Conservation (phyloP, 2,329 filamentous ascomycete species). For the Trichoderma afroharzianum region DNA sequence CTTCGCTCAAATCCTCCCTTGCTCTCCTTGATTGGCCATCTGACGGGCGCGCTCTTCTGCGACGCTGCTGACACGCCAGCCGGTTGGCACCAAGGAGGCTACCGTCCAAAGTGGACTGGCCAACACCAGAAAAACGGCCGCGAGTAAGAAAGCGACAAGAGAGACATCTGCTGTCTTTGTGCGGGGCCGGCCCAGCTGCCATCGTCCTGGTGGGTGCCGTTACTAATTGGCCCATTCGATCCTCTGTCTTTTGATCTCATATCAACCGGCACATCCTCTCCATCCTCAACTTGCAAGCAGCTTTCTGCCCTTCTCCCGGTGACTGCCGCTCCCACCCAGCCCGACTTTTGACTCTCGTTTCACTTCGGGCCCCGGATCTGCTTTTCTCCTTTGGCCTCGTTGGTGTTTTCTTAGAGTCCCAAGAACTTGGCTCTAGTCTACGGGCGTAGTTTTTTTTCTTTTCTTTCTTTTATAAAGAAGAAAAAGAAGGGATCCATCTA, state of each 20-base stretch:
- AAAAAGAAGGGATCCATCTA: background rate
- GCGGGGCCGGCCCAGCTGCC: conserved; percentile 19
- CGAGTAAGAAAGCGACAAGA: conserved; percentile 24
- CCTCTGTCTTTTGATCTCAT: conserved; percentile 17
- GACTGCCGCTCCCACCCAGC: conserved; percentile 5
- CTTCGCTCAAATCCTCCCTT: background rate
- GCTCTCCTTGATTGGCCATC: conserved; percentile 3
- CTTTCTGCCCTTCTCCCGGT: conserved; percentile 1
- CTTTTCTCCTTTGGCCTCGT: background rate
- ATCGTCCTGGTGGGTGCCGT: conserved; percentile 1
- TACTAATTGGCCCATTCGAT: conserved; percentile 14
- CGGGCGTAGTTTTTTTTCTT: background rate
- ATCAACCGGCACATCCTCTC: conserved; percentile 17
- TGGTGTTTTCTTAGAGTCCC: background rate
- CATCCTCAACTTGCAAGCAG: conserved; percentile 5
- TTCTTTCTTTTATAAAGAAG: background rate
- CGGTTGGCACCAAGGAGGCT: conserved; percentile 15
- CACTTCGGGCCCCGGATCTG: background rate
- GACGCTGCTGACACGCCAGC: conserved; percentile 19
- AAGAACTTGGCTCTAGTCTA: background rate
- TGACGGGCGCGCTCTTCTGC: conserved; percentile 1
- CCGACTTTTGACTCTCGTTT: conserved; percentile 11
- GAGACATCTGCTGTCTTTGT: conserved; percentile 23
- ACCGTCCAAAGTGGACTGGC: conserved; percentile 15
- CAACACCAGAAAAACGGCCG: conserved; percentile 18